Conservation (phyloP, 176 grass and related monocot species). For the Aegilops speltoides region DNA sequence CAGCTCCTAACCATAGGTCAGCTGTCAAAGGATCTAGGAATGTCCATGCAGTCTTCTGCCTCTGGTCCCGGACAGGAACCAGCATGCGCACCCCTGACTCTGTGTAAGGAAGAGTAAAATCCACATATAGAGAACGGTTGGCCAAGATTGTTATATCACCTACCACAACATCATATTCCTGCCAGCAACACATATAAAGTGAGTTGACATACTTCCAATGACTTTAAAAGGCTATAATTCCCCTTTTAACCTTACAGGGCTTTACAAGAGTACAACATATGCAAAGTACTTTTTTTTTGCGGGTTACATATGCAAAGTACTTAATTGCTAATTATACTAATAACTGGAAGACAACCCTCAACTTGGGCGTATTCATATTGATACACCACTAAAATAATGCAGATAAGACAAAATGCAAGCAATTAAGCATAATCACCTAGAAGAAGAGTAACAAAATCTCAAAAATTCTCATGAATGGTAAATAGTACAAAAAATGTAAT, state of each 20-base stretch:
- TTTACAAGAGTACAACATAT: neutral
- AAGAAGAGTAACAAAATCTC: neutral
- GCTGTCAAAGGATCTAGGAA: slow-evolving; percentile 63
- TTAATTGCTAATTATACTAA: neutral
- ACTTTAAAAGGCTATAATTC: neutral
- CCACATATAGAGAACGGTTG: slow-evolving; percentile 65
- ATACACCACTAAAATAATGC: neutral
- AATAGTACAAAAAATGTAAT: no score
- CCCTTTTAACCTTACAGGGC: neutral
- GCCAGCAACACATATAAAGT: slow-evolving; percentile 5
- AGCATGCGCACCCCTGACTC: slow-evolving; percentile 79
- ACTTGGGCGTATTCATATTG: neutral
- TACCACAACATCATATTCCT: slow-evolving; percentile 75
- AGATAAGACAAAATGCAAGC: slow-evolving; percentile 7
- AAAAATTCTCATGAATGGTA: neutral
- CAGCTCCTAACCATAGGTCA: slow-evolving; percentile 60
- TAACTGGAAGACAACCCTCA: neutral
- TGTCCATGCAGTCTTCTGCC: slow-evolving; percentile 67
- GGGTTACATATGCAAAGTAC: no score
- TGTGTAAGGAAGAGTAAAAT: slow-evolving; percentile 87
- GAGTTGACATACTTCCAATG: neutral
- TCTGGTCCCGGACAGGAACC: slow-evolving; percentile 57
- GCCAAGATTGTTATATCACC: slow-evolving; percentile 83
- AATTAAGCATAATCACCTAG: neutral
- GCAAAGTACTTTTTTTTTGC: no score